Evolutionary conservation across 768 basidiomycete species (phyloP).

Genomic region (Lactifluus hygrophoroides): DNA sequence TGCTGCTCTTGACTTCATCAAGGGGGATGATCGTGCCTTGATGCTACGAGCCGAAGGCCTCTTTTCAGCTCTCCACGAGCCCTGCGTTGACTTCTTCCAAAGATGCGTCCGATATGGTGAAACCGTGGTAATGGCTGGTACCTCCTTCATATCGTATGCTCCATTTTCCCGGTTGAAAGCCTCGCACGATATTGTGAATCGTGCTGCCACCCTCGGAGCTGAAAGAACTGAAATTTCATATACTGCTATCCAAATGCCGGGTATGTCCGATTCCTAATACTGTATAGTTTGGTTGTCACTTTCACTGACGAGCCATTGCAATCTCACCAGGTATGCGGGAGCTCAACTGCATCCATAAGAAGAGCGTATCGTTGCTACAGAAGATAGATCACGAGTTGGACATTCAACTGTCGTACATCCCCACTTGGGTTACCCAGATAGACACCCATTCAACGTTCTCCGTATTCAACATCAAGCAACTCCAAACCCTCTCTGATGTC

Average conservation of each 20-base stretch:
- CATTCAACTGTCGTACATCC: not conserved
- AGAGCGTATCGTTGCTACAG: not conserved
- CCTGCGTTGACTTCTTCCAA: not conserved
- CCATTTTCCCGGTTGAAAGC: not conserved
- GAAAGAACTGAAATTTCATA: not conserved
- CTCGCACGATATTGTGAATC: not conserved
- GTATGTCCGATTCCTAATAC: not conserved
- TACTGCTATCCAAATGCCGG: not conserved
- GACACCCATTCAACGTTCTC: not conserved
- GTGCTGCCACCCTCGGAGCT: not conserved
- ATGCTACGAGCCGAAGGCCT: not conserved
- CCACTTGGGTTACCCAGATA: not conserved
- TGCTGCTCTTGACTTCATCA: not conserved
- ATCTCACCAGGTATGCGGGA: not conserved
- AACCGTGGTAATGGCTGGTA: not conserved
- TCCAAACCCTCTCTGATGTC: not conserved
- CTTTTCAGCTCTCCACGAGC: not conserved
- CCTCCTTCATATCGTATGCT: not conserved
- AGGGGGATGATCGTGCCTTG: not conserved
- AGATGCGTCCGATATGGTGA: not conserved
- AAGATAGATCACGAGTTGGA: not conserved
- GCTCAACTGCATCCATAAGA: not conserved
- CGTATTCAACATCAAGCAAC: not conserved
- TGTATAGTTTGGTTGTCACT: not conserved
- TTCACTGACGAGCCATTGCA: not conserved